Evolutionary conservation across 2,329 filamentous ascomycete species (phyloP).

Genomic region (Lachnellula arida): DNA sequence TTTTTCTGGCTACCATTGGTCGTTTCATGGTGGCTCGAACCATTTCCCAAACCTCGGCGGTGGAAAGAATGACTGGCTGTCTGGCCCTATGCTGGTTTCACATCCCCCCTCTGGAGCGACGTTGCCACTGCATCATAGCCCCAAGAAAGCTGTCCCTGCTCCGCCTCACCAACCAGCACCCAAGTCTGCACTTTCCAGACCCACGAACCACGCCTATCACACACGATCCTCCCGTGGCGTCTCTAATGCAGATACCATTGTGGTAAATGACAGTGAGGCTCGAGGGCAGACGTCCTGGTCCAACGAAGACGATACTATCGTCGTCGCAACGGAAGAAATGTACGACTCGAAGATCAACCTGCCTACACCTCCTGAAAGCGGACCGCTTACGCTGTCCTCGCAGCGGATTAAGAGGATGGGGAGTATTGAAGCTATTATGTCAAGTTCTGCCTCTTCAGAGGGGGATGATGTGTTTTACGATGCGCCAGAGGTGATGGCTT

Average conservation of each 20-base stretch:
- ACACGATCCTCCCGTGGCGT: constrained; percentile 2
- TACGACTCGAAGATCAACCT: not conserved
- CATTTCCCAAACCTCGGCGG: constrained; percentile 16
- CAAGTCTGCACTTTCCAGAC: constrained; percentile 4
- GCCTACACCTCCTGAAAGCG: constrained; percentile 16
- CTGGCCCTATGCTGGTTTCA: constrained; percentile 3
- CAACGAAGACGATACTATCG: constrained; percentile 5
- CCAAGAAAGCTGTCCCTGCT: constrained; percentile 1
- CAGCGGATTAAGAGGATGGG: constrained; percentile 24
- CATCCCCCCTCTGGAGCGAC: constrained; percentile 16
- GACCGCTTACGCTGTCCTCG: constrained; percentile 16
- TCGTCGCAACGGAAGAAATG: constrained; percentile 3
- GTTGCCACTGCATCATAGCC: constrained; percentile 10
- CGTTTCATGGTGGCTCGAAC: constrained; percentile 10
- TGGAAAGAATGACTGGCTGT: not conserved
- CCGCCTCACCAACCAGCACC: not conserved
- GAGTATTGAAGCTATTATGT: constrained; percentile 24
- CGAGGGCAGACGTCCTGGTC: not conserved
- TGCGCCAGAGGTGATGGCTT: constrained; percentile 15
- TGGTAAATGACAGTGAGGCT: not conserved
- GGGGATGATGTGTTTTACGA: constrained; percentile 19
- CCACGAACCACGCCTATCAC: constrained; percentile 6
- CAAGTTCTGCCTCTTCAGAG: constrained; percentile 10
- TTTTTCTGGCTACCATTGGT: constrained; percentile 3
- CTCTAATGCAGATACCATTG: not conserved